Base-by-base conservation (phyloP, 768 basidiomycete genomes). In the Hortiboletus campestris region DNA sequence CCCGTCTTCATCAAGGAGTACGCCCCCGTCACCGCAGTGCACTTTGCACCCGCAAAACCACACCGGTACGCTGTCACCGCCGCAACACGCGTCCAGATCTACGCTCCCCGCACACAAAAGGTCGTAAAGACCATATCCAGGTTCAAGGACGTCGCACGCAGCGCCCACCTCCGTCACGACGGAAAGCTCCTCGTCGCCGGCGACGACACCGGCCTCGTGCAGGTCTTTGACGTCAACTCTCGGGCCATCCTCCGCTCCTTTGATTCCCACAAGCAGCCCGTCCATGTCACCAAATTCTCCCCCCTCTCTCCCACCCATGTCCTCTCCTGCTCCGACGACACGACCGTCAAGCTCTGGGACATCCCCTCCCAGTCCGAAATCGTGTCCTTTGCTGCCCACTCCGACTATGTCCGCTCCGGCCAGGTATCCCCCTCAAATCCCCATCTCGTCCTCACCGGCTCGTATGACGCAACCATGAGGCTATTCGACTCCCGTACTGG, bases 1-100 rank as follows among this genome's bases (percentile, higher is more conserved):
- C 92, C 92, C 4, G 89, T 98, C 1, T 99, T 98, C 71, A 82
- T 98, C 70, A 98, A 97, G 74, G 93, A 98, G 76, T 96, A 96
- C 69, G 93, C 94, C 0, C 94, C 95, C 16, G 86, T 99, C 62
- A 98, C 96, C 51, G 91, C 91, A 16, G 80, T 99, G 32, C 92
- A 98, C 69, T 98, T 98, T 73, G 85, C 92, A 2, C 84, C 84
- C 1, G 76, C 89, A 28, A 86, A 84, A 71, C 96, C 96, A 6
- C 94, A 99, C 70, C 80, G 89, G 67, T 98, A 95, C 78, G 96
- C 94, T 25, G 94, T 98, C 53, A 97, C 95, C 28, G 91, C 94
- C 2, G 94, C 93, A 0, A 90, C 94, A 1, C 80, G 95, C 60
- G 85, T 99, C 1, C 91, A 98, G 73, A 89, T 98, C 67, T 98